Base-by-base conservation (phyloP, 768 basidiomycete genomes). In the Phaeotremella fagi region DNA sequence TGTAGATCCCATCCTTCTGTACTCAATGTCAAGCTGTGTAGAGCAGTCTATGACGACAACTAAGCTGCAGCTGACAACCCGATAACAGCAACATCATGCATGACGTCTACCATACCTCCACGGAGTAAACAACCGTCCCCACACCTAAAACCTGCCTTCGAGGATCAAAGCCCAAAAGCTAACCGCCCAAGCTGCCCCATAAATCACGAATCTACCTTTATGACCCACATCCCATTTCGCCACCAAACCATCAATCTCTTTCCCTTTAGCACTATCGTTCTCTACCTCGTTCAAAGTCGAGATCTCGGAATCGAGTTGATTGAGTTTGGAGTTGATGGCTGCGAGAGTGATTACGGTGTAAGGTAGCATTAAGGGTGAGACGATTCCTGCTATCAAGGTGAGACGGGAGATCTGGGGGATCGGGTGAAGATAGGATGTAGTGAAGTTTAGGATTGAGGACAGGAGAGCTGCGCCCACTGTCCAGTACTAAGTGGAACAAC, bases 361-460 rank as follows among this genome's bases (percentile, higher is more conserved):
- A n/a, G 54, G 54, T 22, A 56, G 26, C 36, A 56, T 41, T 25
- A 23, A 44, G 28, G 42, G 11, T 3, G 22, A 16, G 14, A 25
- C n/a, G 25, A 50, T 6, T 26, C 48, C 54, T 31, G 54, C 38
- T 27, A 20, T 43, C 20, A 50, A 22, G 28, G 48, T 24, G 27
- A 33, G 4, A 22, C 42, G 29, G 6, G 41, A 48, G 35, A 56
- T 48, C 3, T 22, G 48, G n/a, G 36, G 43, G 1, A 48, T 45
- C 9, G 48, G 48, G 24, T 47, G 48, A 7, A 56, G 54, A 43
- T 50, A 56, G 48, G 54, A 41, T 0, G 49, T 31, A 14, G 50
- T 43, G 35, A 50, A 35, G 31, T 50, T 41, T 20, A 50, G 49
- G 33, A 27, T 6, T 9, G 54, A 35, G 28, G 36, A 45, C 15